Evolutionary conservation across 805 yeast species (phyloP).

Genomic region (Yamadazyma laniorum): DNA sequence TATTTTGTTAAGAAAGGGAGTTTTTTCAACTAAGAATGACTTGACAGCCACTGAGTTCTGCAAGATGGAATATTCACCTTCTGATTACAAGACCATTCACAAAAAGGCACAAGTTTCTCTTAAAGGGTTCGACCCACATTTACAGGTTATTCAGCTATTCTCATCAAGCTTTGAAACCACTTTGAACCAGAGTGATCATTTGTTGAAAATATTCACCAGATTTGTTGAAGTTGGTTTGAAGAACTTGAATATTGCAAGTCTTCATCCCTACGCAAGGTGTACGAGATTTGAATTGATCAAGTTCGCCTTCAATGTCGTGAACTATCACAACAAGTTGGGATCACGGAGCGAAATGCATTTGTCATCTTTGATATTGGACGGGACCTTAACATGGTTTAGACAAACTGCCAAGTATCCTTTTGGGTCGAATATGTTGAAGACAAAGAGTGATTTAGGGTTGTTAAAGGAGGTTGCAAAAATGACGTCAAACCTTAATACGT

Average conservation of each 20-base stretch:
- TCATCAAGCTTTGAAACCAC: slow-evolving; percentile 79
- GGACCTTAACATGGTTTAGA: slow-evolving; percentile 77
- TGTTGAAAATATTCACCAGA: slow-evolving; percentile 66
- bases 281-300: slow-evolving; percentile 70
- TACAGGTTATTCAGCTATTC: slow-evolving; percentile 63
- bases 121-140: slow-evolving; percentile 62
- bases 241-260: slow-evolving; percentile 56
- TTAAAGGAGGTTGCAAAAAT: slow-evolving; percentile 51
- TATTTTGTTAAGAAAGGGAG: slow-evolving; percentile 57
- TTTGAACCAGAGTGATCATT: slow-evolving; percentile 64
- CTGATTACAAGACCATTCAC: slow-evolving; percentile 59
- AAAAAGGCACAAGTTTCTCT: slow-evolving; percentile 50
- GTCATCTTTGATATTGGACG: slow-evolving; percentile 55
- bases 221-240: slow-evolving; percentile 56
- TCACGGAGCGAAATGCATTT: slow-evolving; percentile 47
- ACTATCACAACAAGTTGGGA: slow-evolving; percentile 50
- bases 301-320: slow-evolving; percentile 64
- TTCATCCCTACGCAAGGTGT: slow-evolving; percentile 79
- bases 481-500: slow-evolving; percentile 21
- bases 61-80: slow-evolving; percentile 87
- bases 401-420: slow-evolving; percentile 66
- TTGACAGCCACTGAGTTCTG: slow-evolving; percentile 56
- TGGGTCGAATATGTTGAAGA: slow-evolving; percentile 76
- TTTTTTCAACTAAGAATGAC: slow-evolving; percentile 60
- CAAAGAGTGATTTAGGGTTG: slow-evolving; percentile 63